Conservation (phyloP, 2,329 filamentous ascomycete genomes). For the Nemania serpens region DNA sequence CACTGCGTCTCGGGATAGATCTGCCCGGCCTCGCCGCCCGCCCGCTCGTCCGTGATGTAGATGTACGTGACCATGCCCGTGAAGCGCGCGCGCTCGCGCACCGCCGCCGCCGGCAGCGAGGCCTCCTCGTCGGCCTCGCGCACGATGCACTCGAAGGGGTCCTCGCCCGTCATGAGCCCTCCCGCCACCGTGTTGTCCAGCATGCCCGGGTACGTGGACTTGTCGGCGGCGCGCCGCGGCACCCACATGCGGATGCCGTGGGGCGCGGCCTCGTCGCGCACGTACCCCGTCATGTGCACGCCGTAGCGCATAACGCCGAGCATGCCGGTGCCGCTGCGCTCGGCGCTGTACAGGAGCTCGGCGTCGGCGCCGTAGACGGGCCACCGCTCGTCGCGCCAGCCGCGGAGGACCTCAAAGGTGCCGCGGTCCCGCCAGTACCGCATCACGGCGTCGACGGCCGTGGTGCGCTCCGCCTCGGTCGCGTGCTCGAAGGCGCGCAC, state of each 20-base stretch:
- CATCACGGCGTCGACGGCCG: conserved; percentile 60
- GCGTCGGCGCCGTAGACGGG: conserved; percentile 72
- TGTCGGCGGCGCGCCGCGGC: conserved; percentile 73
- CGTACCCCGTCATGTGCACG: conserved; percentile 79
- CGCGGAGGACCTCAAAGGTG: conserved; percentile 73
- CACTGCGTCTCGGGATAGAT: conserved; percentile 92
- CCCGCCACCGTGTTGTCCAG: conserved; percentile 92
- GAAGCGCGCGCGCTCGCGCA: conserved; percentile 62
- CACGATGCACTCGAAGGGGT: conserved; percentile 78
- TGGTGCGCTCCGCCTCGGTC: conserved; percentile 67
- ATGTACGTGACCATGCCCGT: conserved; percentile 82
- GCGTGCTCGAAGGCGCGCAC: conserved; percentile 64
- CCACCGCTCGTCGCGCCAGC: conserved; percentile 83
- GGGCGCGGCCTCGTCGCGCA: conserved; percentile 50
- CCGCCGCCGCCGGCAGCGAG: conserved; percentile 70
- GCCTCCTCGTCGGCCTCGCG: conserved; percentile 92
- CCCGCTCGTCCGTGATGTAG: conserved; percentile 74
- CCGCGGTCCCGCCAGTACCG: conserved; percentile 70
- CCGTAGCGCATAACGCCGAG: conserved; percentile 80
- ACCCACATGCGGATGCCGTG: conserved; percentile 81
- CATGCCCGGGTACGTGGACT: conserved; percentile 89
- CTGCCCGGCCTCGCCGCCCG: conserved; percentile 79
- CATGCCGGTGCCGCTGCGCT: conserved; percentile 74
- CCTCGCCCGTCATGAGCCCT: conserved; percentile 80
- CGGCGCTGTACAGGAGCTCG: conserved; percentile 72